Base-by-base conservation (phyloP, 2,329 filamentous ascomycete species). In the Aspergillus japonicus region DNA sequence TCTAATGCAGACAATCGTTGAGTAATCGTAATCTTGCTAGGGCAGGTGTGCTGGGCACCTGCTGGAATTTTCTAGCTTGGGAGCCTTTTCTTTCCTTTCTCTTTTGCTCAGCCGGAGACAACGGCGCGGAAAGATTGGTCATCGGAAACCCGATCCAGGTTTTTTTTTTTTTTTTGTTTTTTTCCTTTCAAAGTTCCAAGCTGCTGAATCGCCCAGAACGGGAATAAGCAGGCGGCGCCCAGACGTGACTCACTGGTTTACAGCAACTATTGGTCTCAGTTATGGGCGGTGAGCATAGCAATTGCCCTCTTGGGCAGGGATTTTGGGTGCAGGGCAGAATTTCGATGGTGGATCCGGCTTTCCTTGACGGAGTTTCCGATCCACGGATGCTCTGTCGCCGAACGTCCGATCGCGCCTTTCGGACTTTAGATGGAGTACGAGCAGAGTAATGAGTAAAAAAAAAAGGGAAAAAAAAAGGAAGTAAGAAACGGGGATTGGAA, bases 71-170 rank as follows among this genome's bases (percentile, higher is more conserved):
- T 62, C 58, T 26, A 62, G 31, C 12, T 21, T 44, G 47, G 39
- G 39, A 23, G 48, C 23, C 42, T 29, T 44, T 44, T 44, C 19
- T 19, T n/a, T 44, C 5, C 12, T 35, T 10, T 35, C 33, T 35
- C 11, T 35, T 35, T 35, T 35, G 11, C 33, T 39, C 52, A 54
- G 39, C 42, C 58, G 53, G 58, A 63, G 52, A 53, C 56, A 61
- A 57, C 61, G 61, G 61, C 47, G 59, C 62, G 65, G 62, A 64
- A 62, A 59, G 60, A 64, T 64, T 60, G 62, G 65, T 65, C 63
- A 66, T 64, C 62, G 63, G 64, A 59, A 55, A 23, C 50, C 58
- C 50, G 59, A 51, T 53, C 50, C 19, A 23, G 56, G 35, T 47
- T 52, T 54, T 26, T 24, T 12, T 23, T 23, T 23, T 23, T 23